Conservation (phyloP, 139 green algal species). For the Micractinium sp. region DNA sequence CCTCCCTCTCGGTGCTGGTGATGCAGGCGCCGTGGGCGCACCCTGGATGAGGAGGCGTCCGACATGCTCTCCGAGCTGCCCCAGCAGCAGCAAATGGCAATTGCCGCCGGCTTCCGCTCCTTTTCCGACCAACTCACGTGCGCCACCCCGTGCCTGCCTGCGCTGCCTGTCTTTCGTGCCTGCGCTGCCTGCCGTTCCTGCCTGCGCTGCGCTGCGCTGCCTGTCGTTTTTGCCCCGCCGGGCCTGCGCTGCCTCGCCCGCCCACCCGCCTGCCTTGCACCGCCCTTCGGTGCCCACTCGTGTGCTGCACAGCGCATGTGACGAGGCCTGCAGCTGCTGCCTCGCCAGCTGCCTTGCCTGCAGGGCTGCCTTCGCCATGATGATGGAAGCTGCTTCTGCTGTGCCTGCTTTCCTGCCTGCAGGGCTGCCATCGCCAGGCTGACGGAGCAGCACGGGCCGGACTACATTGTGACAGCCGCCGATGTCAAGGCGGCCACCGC, state of each 20-base stretch:
- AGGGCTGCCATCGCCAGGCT: not conserved
- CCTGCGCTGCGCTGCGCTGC: not conserved
- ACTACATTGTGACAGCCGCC: not conserved
- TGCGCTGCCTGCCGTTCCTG: not conserved
- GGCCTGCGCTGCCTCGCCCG: not conserved
- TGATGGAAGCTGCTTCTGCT: not conserved
- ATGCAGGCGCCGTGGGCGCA: conserved; percentile 27
- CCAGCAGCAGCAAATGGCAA: not conserved
- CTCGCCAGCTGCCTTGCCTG: no score
- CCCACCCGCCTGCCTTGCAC: not conserved
- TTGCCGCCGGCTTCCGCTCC: not conserved
- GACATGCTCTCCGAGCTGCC: not conserved
- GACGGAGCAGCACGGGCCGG: not conserved
- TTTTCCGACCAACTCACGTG: conserved; percentile 22
- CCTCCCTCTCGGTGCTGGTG: not conserved
- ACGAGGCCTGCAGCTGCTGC: not conserved
- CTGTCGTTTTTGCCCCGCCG: not conserved
- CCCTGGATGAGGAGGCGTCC: not conserved
- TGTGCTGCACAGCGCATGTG: not conserved
- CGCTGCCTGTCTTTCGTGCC: not conserved
- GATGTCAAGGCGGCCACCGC: conserved; percentile 11
- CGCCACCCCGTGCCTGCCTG: not conserved
- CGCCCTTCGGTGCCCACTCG: not conserved
- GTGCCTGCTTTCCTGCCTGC: not conserved
- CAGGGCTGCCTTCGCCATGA: not conserved